Base-by-base conservation (phyloP, 1,284 basidiomycete species). In the Macrocystidia cucumis region DNA sequence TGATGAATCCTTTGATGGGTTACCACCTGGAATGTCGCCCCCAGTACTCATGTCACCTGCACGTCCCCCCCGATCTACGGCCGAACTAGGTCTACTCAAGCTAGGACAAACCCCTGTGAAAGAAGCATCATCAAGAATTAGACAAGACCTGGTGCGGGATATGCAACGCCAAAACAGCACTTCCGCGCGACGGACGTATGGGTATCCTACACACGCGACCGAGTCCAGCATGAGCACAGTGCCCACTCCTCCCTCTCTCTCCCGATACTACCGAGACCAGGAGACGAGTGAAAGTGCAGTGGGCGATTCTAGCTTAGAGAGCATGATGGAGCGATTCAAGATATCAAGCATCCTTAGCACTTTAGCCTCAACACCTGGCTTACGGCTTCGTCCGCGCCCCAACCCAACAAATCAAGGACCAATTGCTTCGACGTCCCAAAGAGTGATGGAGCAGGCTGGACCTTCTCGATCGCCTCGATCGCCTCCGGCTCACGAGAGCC, bases 41-140 rank as follows among this genome's bases (percentile, higher is more conserved):
- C 89, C 88, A 2, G 73, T 84, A 3, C 83, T 85, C 38, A 79
- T 92, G 74, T 84, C 81, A 18, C 91, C 89, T 40, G 78, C 78
- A 2, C 72, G 81, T n/a, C 81, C 82, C 0, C 69, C 76, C 6
- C 69, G 74, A 35, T 71, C 71, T 0, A 63, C 65, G 8, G 60
- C 66, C 5, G 72, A 72, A 43, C 62, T 68, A 1, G 67, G 65
- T 17, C 57, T 69, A 12, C 56, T 75, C 9, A 74, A 67, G 30
- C 65, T 89, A 13, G 73, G 74, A 5, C 70, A 65, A 40, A 78
- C 73, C 4, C 76, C 82, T 2, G 65, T 58, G 24, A 77, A 70
- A 46, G 72, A 75, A 39, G 83, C 85, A 8, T 82, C 82, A 1
- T 63, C 69, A 12, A 67, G 79, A 9, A 84, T 87, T 36, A 68